Conservation (phyloP, 2,329 filamentous ascomycete species). For the Diplodia mutila region DNA sequence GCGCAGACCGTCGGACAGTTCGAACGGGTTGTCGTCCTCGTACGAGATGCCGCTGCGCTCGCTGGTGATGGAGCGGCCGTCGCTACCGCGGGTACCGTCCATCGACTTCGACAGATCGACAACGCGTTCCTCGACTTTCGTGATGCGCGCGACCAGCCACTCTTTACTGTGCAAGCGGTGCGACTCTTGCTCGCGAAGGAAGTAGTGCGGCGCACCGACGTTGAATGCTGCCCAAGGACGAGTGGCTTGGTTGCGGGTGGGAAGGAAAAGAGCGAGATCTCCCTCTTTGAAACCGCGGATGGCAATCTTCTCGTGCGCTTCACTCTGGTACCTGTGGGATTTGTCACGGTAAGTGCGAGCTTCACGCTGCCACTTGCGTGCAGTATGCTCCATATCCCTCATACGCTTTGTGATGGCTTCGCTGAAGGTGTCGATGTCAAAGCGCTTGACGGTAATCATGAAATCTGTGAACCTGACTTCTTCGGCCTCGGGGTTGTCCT, state of each 20-base stretch:
- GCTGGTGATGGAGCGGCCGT: constrained; percentile 54
- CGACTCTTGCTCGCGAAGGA: constrained; percentile 87
- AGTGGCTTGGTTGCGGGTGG: constrained; percentile 90
- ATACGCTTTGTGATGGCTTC: constrained; percentile 87
- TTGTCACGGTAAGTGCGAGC: constrained; percentile 85
- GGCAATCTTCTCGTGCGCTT: constrained; percentile 93
- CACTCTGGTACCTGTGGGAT: constrained; percentile 76
- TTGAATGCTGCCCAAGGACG: constrained; percentile 99
- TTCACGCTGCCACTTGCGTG: constrained; percentile 91
- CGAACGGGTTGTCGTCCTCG: constrained; percentile 96
- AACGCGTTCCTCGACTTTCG: constrained; percentile 86
- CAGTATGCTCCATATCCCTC: constrained; percentile 90
- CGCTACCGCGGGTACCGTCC: constrained; percentile 53
- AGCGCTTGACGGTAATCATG: constrained; percentile 71
- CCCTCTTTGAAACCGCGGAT: constrained; percentile 96
- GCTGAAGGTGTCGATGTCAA: constrained; percentile 82
- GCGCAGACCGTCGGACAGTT: constrained; percentile 88
- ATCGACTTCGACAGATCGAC: constrained; percentile 87
- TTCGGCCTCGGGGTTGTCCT: constrained; percentile 67
- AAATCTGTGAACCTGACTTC: constrained; percentile 75
- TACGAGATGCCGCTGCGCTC: constrained; percentile 53
- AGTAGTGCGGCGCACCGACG: constrained; percentile 95
- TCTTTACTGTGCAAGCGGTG: constrained; percentile 85
- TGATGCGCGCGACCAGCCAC: constrained; percentile 95
- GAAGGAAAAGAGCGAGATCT: constrained; percentile 89